These are phyloP conservation scores for Filobasidium uniguttulatum DNA, from an alignment of 1,284 basidiomycete species.

Conservation along the genomic window DNA sequence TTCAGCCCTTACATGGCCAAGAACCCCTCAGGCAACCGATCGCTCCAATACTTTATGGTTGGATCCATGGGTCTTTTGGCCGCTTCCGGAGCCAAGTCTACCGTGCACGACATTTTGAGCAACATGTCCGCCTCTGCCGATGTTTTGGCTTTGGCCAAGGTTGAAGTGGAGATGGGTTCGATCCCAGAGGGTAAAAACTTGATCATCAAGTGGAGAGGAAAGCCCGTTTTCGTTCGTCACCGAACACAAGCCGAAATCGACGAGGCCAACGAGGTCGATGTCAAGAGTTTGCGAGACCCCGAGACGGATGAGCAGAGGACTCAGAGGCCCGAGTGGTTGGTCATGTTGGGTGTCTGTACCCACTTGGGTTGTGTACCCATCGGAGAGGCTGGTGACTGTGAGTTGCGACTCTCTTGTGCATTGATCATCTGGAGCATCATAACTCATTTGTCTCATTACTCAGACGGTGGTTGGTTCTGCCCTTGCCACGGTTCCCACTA, in stretches of 20 bases:
- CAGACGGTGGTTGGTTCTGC: constrained; percentile 92
- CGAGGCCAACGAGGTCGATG: constrained; percentile 74
- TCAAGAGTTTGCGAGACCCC: constrained; percentile 84
- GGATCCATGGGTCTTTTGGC: constrained; percentile 88
- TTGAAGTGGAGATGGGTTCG: constrained; percentile 77
- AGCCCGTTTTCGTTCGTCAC: constrained; percentile 98
- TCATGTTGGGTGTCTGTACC: constrained; percentile 97
- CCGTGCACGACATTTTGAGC: constrained; percentile 84
- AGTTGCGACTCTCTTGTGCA: neutral
- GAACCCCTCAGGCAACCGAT: constrained; percentile 56
- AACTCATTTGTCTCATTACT: neutral
- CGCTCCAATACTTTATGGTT: constrained; percentile 93
- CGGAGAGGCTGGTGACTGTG: constrained; percentile 80
- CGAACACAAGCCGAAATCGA: constrained; percentile 84
- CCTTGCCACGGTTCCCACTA: constrained; percentile 98
- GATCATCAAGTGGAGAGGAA: constrained; percentile 32
- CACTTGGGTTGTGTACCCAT: constrained; percentile 97
- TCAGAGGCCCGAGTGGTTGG: constrained; percentile 94
- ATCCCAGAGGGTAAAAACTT: constrained; percentile 86
- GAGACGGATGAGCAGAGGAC: constrained; percentile 74
- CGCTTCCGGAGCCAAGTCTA: constrained; percentile 86
- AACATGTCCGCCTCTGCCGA: constrained; percentile 97
- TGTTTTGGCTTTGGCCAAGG: constrained; percentile 94
- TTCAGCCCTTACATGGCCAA: constrained; percentile 68
- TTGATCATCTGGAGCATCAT: neutral